phyloP scores from a whole-genome alignment of 1,284 basidiomycete genomes.

The Ganoderma multipileum region DNA sequence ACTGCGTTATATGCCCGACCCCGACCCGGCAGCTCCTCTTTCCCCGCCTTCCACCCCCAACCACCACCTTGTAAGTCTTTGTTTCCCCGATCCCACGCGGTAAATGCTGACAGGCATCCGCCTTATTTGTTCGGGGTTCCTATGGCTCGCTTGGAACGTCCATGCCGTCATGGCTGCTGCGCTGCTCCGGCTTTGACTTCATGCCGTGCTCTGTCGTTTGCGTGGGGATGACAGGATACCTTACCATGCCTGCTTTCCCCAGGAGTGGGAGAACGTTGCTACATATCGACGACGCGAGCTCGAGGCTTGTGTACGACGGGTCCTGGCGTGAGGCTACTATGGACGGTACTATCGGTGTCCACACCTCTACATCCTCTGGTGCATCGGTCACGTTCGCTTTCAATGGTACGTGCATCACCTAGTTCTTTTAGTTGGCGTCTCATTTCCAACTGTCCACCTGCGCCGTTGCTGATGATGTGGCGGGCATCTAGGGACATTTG shows the following conservation, averaged over 20 bases:
- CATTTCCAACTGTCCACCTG: neutral
- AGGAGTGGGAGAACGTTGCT: constrained; percentile 12
- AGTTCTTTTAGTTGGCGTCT: neutral
- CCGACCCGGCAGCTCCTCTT: neutral
- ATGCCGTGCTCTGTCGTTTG: neutral
- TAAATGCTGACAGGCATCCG: neutral
- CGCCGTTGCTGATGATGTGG: neutral
- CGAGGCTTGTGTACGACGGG: constrained; percentile 21
- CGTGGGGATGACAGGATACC: neutral
- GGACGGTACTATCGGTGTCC: constrained; percentile 10
- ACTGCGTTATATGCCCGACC: neutral
- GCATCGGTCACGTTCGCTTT: constrained; percentile 25
- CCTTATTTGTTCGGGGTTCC: constrained; percentile 1
- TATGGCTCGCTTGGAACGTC: constrained; percentile 2
- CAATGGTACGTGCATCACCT: constrained; percentile 26
- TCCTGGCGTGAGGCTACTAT: constrained; percentile 10
- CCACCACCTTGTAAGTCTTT: neutral
- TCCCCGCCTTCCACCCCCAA: neutral
- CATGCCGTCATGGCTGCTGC: neutral
- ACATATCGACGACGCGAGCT: constrained; percentile 22
- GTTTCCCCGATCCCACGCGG: neutral
- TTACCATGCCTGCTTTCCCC: neutral
- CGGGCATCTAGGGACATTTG: constrained; percentile 21
- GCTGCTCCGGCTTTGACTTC: neutral
- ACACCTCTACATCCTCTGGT: constrained; percentile 18